Evolutionary conservation across 2,329 filamentous ascomycete species (phyloP), one percentile per base, ranked within the genome.

Genomic region (Magnaporthiopsis rhizophila): DNA sequence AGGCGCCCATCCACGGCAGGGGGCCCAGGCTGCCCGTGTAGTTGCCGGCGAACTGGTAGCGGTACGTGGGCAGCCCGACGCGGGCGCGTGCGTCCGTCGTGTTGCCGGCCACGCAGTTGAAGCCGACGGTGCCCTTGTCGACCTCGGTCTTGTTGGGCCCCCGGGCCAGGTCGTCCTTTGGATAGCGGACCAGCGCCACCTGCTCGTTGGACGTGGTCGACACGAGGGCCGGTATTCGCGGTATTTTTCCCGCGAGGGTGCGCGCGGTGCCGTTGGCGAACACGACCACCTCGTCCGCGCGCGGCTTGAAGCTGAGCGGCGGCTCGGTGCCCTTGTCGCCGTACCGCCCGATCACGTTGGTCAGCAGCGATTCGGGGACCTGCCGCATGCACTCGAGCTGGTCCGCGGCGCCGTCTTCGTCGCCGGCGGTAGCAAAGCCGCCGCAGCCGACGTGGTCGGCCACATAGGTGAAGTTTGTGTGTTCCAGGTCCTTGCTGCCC

Each of bases 21-120:
- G 76, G 76, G 8, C 74, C 75, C 18, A 79, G 65, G 63, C 75
- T 76, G 7, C 45, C 45, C 24, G 71, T 72, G 64, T 75, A 79
- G 64, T 77, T 78, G 6, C 77, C 77, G 8, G 72, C 71, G 60
- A 78, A 78, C 62, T 77, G 72, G 66, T 78, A 79, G 26, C 76
- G 73, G 65, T 78, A 78, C 0, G 76, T 78, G 50, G 67, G 73
- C 61, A 70, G 59, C 11, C 65, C 64, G 11, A 58, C 61, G 36
- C 28, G 9, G 0, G 65, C 64, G 34, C 69, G 63, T 32, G 59
- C 62, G 12, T 66, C 64, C 18, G 69, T 71, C 13, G 70, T 69
- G 64, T 71, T 71, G 63, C 68, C 66, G 2, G 68, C 68, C 21
- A 70, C 64, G 59, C 70, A 72, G n/a, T 69, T 69, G 57, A 71